Base-by-base conservation (phyloP, 805 yeast species). In the Candida cerambycidarum region DNA sequence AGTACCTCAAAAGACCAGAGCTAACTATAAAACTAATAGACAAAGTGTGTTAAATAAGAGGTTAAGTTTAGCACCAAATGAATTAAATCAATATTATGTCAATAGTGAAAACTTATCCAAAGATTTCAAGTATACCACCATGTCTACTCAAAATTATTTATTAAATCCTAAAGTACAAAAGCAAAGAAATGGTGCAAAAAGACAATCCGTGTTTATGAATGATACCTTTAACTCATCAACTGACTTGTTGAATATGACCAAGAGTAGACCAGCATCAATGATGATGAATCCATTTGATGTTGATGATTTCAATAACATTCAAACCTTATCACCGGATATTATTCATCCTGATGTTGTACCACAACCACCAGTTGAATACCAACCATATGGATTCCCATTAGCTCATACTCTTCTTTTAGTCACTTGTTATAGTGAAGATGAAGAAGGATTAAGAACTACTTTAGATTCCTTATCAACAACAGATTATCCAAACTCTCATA, bases 391-490 rank as follows among this genome's bases (percentile, higher is more conserved):
- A 0, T 88, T 69, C 54, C 96, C 99, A 12, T 74, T 93, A 53
- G 71, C 67, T 12, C 76, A 70, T 46, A 48, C 65, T 7, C 56
- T 70, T 43, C 46, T 51, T 35, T 53, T 67, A 38, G 95, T 93
- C 8, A 93, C 99, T 1, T 92, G 97, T 58, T 93, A 93, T 59
- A 89, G 97, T 1, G 99, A 93, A 67, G 95, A 89, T 60, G 86
- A 80, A 52, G 84, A 74, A 10, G 96, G 95, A 48, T 64, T 93
- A 44, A 76, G 98, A 55, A 80, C 92, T 1, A 89, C 98, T 0
- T 63, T 92, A 50, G 98, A 93, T 62, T 92, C 98, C 1, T 61
- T 93, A 39, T 87, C 96, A n/a, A 88, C 96, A 1, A 89, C 97
- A 1, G 96, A 89, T 50, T 93, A 85, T 62, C 97, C 98, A 43